phyloP scores from a whole-genome alignment of 139 green algal species.

The Micromonas commoda region DNA sequence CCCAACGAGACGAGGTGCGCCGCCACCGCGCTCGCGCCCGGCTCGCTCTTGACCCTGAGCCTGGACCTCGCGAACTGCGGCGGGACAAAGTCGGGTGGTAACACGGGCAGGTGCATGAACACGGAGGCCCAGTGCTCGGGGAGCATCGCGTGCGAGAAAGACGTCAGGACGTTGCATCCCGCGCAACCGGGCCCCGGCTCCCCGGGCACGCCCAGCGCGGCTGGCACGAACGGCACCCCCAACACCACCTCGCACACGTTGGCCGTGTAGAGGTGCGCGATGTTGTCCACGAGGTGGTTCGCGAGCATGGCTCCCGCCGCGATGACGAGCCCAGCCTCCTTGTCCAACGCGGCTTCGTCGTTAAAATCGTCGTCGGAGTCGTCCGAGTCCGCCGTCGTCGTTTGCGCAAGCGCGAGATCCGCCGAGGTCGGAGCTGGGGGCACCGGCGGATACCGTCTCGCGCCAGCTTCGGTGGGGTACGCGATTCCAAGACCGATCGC shows the following conservation, averaged over 20 bases:
- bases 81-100: conserved; percentile 32
- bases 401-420: neutral
- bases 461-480: neutral
- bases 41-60: conserved; percentile 47
- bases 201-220: conserved; percentile 37
- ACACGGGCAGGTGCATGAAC: conserved; percentile 46
- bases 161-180: conserved; percentile 14
- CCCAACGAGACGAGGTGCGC: conserved; percentile 40
- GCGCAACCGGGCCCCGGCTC: neutral
- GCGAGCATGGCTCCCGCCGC: conserved; percentile 25
- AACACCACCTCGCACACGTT: conserved; percentile 27
- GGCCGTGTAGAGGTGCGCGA: conserved; percentile 10
- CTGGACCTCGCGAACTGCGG: conserved; percentile 33
- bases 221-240: conserved; percentile 40
- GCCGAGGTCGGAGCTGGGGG: neutral
- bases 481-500: neutral
- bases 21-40: conserved; percentile 34
- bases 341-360: neutral
- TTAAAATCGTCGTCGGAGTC: neutral
- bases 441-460: neutral
- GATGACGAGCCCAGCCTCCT: neutral
- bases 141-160: conserved; percentile 30
- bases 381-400: neutral
- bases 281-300: neutral
- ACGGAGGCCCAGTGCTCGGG: conserved; percentile 53